Base-by-base conservation (phyloP, 306 rosid genomes). In the Sesbania bispinosa region DNA sequence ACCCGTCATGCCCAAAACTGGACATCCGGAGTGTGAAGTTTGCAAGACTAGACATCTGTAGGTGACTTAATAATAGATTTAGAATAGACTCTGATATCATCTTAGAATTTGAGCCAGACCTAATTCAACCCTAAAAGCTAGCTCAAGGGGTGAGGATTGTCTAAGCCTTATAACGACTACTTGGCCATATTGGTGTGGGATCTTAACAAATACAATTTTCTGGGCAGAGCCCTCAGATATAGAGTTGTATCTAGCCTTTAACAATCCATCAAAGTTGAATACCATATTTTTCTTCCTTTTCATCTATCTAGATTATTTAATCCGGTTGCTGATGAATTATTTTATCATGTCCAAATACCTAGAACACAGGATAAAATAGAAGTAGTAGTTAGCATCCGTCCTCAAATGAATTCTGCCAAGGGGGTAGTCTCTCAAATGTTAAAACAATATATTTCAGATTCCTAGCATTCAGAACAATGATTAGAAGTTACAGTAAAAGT, bases 231-330 rank as follows among this genome's bases (percentile, higher is more conserved):
- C 26, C 6, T 68, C 33, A 27, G 55, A 39, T 53, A 21, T 29
- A 42, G 46, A 57, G 33, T 42, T 30, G 47, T 45, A 42, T 19
- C 30, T 15, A 42, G 64, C 42, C 52, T 52, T 9, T n/a, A n/a
- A n/a, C n/a, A n/a, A n/a, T 19, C 62, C 20, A 52, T 52, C 63
- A 51, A 69, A 52, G 52, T 36, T 53, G 16, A 55, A 70, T 21
- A 11, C 32, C 68, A 46, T 24, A 2, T 3, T 66, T 20, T n/a
- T 19, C 26, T 53, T 16, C 30, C 21, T n/a, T 33, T 30, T 19
- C 7, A 30, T 24, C 27, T 15, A 39, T 48, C 43, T 18, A 45
- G 47, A 57, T 27, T 47, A 36, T 23, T 46, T 32, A 33, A 67
- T 24, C 67, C 5, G 0, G 54, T 29, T 18, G 5, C 32, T 3